A percentile compares a stretch with the other conserved stretches of the same genome.
phyloP scores from a whole-genome alignment of 1,284 basidiomycete genomes.

The Athelia psychrophila region DNA sequence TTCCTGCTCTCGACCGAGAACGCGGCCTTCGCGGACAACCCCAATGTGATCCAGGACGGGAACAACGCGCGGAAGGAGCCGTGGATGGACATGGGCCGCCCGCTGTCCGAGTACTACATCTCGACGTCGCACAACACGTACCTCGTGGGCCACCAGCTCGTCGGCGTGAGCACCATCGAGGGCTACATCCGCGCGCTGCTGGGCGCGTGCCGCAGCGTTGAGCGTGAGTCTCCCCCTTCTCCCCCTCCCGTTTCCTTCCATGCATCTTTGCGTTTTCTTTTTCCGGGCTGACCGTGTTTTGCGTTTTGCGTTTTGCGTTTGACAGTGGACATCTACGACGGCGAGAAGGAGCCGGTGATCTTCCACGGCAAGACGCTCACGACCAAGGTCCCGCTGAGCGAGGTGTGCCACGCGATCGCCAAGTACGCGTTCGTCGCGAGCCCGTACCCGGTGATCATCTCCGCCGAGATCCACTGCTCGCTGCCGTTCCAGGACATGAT shows the following conservation, averaged over 20 bases:
- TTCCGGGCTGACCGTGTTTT: too few species aligned
- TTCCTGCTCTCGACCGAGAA: constrained; percentile 78
- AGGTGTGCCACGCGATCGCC: constrained; percentile 84
- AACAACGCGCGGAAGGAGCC: constrained; percentile 19
- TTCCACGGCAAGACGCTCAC: constrained; percentile 95
- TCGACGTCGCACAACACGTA: constrained; percentile 98
- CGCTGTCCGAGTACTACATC: constrained; percentile 88
- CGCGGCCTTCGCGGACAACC: constrained; percentile 47
- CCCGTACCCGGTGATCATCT: constrained; percentile 93
- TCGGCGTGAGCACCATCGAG: constrained; percentile 92
- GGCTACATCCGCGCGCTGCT: constrained; percentile 94
- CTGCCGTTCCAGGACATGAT: constrained; percentile 83
- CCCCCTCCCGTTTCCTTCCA: constrained; percentile 1
- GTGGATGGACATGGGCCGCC: constrained; percentile 73
- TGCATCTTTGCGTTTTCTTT: constrained; percentile 4
- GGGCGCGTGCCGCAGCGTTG: constrained; percentile 90
- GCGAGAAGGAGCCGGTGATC: constrained; percentile 79
- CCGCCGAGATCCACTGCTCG: constrained; percentile 90
- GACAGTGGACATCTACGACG: constrained; percentile 96
- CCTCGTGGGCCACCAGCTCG: constrained; percentile 90
- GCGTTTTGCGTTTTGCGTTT: too few species aligned
- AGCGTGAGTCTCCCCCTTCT: constrained; percentile 54
- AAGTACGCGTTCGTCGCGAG: constrained; percentile 94
- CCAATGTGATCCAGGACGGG: too few species aligned
- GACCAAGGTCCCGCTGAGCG: constrained; percentile 79